Conservation (phyloP, 2,329 filamentous ascomycete species). For the Aspergillus sp. region DNA sequence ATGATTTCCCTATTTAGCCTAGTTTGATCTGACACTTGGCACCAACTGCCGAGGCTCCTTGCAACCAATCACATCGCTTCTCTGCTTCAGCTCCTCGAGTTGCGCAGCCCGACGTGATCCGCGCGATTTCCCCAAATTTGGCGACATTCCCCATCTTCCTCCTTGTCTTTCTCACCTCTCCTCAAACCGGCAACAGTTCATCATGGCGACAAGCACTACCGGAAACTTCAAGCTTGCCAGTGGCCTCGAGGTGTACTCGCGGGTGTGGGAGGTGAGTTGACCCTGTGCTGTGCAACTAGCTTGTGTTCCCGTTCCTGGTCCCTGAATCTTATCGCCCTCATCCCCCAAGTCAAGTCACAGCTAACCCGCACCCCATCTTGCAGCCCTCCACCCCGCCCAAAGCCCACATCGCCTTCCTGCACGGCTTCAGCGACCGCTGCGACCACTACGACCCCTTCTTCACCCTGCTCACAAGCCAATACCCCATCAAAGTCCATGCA, state of each 20-base stretch:
- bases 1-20: too few species aligned
- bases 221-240: not conserved
- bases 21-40: too few species aligned
- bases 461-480: conserved; percentile 5
- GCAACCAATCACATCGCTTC: too few species aligned
- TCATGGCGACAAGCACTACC: conserved; percentile 2
- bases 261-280: conserved; percentile 12
- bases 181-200: too few species aligned
- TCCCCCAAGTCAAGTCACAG: not conserved
- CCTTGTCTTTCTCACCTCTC: not conserved
- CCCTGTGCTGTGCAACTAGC: not conserved
- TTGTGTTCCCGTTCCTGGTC: not conserved
- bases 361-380: not conserved
- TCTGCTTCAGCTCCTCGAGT: too few species aligned
- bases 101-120: too few species aligned
- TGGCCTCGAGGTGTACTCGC: conserved; percentile 5
- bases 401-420: conserved; percentile 9
- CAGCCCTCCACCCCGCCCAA: not conserved
- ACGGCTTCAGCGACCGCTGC: conserved; percentile 14
- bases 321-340: not conserved
- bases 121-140: too few species aligned
- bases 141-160: too few species aligned
- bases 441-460: conserved; percentile 14
- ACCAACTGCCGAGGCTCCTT: too few species aligned
- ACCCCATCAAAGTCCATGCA: conserved; percentile 8